phyloP scores from a whole-genome alignment of 306 rosid genomes.

The Dicorynia guianensis region DNA sequence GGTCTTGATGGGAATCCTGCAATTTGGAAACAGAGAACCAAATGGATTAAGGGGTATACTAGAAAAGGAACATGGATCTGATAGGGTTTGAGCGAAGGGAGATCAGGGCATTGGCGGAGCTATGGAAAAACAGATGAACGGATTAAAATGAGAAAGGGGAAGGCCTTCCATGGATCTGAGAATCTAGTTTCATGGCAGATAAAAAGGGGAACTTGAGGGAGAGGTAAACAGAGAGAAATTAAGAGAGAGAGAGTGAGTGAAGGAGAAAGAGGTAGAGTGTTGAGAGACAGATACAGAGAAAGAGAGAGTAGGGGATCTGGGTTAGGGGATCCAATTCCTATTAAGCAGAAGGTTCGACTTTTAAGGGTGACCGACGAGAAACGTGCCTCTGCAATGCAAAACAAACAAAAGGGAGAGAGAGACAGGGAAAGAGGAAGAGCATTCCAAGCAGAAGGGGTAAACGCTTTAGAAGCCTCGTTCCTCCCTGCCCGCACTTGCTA shows the following conservation, averaged over 20 bases:
- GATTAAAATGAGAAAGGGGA: conserved; percentile 31
- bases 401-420: conserved; percentile 2
- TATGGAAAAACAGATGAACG: conserved; percentile 11
- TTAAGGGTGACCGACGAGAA: conserved; percentile 62
- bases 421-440: neutral
- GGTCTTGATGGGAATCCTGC: conserved; percentile 53
- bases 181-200: conserved; percentile 41
- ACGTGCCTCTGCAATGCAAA: conserved; percentile 45
- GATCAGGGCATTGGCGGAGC: conserved; percentile 50
- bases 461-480: conserved; percentile 43
- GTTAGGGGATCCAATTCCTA: no score
- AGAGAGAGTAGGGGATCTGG: conserved; percentile 18
- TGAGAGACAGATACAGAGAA: neutral
- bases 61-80: conserved; percentile 53
- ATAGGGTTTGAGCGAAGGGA: conserved; percentile 33
- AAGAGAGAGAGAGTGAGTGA: neutral
- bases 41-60: conserved; percentile 9
- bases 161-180: conserved; percentile 64
- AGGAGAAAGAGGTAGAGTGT: neutral
- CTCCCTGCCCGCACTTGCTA: neutral
- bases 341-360: conserved; percentile 44
- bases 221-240: neutral
- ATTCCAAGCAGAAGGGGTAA: conserved; percentile 35
- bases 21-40: conserved; percentile 22
- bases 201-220: neutral